A percentile compares a stretch with the other conserved stretches of the same genome.
These are phyloP conservation scores for Calonectria leucothoes DNA, from an alignment of 2,329 filamentous ascomycete genomes.

Conservation along the genomic window DNA sequence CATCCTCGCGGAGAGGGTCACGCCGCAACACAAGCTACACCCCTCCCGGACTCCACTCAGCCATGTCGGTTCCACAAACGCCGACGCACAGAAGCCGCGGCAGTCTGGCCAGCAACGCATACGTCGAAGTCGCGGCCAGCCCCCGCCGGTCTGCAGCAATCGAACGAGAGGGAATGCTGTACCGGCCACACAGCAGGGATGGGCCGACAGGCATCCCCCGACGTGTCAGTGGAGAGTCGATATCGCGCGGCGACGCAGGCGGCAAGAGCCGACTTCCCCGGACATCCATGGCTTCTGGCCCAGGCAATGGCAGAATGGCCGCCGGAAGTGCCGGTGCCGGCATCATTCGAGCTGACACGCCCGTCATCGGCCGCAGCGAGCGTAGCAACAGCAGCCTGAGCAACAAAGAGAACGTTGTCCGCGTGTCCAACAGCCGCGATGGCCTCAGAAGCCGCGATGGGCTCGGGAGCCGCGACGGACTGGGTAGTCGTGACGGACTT, in stretches of 20 bases:
- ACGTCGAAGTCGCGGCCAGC: conserved; percentile 65
- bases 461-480: conserved; percentile 34
- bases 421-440: conserved; percentile 37
- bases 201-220: conserved; percentile 56
- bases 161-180: conserved; percentile 55
- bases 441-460: conserved; percentile 30
- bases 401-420: conserved; percentile 52
- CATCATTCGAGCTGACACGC: conserved; percentile 34
- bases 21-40: conserved; percentile 66
- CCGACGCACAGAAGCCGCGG: conserved; percentile 58
- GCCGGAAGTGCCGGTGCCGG: conserved; percentile 29
- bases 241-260: conserved; percentile 36
- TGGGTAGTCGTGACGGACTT: conserved; percentile 27
- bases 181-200: conserved; percentile 56
- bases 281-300: conserved; percentile 49
- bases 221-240: conserved; percentile 55
- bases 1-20: conserved; percentile 51
- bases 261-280: conserved; percentile 54
- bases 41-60: conserved; percentile 62
- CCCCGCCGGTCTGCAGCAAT: conserved; percentile 54
- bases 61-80: conserved; percentile 62
- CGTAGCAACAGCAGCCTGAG: conserved; percentile 54
- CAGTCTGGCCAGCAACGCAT: conserved; percentile 53
- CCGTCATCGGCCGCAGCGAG: conserved; percentile 51
- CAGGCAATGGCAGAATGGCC: conserved; percentile 34